Percentiles rank a stretch among this genome's conserved stretches.
Evolutionary conservation across 805 yeast genomes (phyloP).

Genomic region (Starmerella bombicola): DNA sequence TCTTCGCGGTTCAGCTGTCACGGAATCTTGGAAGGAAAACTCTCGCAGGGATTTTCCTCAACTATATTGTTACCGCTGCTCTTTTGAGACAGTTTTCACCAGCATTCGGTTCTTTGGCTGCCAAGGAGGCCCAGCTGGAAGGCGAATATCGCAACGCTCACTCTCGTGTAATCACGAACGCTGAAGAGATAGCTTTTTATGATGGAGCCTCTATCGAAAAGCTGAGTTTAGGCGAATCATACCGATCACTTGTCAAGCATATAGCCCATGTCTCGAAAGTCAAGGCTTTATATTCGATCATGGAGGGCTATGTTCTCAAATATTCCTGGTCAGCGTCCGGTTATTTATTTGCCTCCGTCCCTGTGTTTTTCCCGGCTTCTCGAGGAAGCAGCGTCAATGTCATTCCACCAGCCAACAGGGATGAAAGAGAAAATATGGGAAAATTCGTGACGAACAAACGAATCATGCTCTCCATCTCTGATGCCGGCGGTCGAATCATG

Average conservation of each 20-base stretch:
- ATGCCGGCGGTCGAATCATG: constrained; percentile 90
- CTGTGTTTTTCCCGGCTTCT: constrained; percentile 52
- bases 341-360: constrained; percentile 79
- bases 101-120: constrained; percentile 65
- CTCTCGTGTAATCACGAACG: constrained; percentile 69
- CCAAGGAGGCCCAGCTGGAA: constrained; percentile 63
- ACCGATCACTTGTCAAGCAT: constrained; percentile 44
- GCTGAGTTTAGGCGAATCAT: constrained; percentile 47
- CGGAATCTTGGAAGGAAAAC: constrained; percentile 84
- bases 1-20: constrained; percentile 71
- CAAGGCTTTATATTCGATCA: constrained; percentile 53
- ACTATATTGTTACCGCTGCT: constrained; percentile 70
- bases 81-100: constrained; percentile 66
- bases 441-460: constrained; percentile 85
- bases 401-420: no score
- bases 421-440: constrained; percentile 46
- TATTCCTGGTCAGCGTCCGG: constrained; percentile 94
- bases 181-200: constrained; percentile 89
- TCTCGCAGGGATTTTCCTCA: constrained; percentile 63
- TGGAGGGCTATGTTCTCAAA: constrained; percentile 78
- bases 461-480: constrained; percentile 79
- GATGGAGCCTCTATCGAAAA: constrained; percentile 78
- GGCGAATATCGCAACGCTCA: constrained; percentile 84
- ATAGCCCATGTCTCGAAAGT: constrained; percentile 42
- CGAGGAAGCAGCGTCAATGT: background rate